Evolutionary conservation across 2,329 filamentous ascomycete species (phyloP).

Genomic region (Pestalotiopsis sp.): DNA sequence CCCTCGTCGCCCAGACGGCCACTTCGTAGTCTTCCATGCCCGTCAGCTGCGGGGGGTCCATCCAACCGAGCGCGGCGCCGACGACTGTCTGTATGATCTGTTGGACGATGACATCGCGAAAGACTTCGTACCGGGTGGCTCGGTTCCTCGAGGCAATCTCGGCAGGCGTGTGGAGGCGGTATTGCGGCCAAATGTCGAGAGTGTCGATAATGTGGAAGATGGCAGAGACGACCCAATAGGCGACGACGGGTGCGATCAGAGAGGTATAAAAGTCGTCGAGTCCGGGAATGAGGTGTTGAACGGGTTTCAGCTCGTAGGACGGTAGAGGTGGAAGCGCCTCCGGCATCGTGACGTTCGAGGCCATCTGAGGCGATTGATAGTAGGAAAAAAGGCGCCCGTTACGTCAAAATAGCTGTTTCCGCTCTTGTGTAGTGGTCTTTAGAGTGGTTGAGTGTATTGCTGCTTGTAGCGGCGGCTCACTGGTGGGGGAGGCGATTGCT

Average conservation of each 20-base stretch:
- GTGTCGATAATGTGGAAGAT: slow-evolving; percentile 88
- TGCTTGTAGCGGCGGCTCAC: neutral
- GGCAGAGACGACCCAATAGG: slow-evolving; percentile 86
- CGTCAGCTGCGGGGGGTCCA: slow-evolving; percentile 72
- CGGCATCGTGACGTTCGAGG: slow-evolving; percentile 54
- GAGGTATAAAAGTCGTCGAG: slow-evolving; percentile 82
- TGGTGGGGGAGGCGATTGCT: neutral
- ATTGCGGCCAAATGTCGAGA: slow-evolving; percentile 84
- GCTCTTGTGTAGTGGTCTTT: neutral
- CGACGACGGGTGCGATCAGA: slow-evolving; percentile 74
- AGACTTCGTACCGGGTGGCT: slow-evolving; percentile 80
- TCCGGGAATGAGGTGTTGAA: slow-evolving; percentile 73
- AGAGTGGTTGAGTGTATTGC: neutral
- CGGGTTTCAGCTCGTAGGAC: slow-evolving; percentile 71
- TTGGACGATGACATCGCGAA: slow-evolving; percentile 89
- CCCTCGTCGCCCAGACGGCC: slow-evolving; percentile 83
- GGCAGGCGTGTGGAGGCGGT: slow-evolving; percentile 91
- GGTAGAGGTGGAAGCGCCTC: slow-evolving; percentile 83
- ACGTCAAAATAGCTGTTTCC: slow-evolving; percentile 5
- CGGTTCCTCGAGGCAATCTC: slow-evolving; percentile 88
- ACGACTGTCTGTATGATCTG: slow-evolving; percentile 85
- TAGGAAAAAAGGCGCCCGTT: slow-evolving; percentile 1
- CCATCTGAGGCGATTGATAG: slow-evolving; percentile 32
- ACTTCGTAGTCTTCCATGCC: slow-evolving; percentile 86
- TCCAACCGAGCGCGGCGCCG: slow-evolving; percentile 66